phyloP scores from a whole-genome alignment of 2,329 filamentous ascomycete genomes.

The Cordyceps sp. region DNA sequence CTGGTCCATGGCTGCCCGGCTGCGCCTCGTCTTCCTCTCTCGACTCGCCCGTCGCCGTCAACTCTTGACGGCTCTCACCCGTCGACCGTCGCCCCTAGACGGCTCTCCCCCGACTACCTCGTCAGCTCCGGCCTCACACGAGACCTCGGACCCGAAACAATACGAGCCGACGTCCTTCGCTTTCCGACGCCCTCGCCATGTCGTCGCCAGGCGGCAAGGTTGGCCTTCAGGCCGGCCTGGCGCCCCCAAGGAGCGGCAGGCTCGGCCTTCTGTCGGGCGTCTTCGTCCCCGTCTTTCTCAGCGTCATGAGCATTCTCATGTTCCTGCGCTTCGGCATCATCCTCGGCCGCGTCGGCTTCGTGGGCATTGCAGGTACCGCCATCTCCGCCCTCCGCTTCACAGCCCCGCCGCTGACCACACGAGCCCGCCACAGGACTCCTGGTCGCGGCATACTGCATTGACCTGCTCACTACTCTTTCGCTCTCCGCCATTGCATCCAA shows the following conservation, averaged over 20 bases:
- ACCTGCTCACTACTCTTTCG: conserved; percentile 72
- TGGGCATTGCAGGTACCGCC: conserved; percentile 68
- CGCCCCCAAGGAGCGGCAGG: conserved; percentile 34
- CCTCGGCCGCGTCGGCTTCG: conserved; percentile 59
- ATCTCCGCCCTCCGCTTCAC: conserved; percentile 9
- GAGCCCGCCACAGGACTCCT: conserved; percentile 40
- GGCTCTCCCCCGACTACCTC: no score
- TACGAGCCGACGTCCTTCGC: no score
- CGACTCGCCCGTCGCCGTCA: neutral
- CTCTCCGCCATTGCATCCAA: conserved; percentile 83
- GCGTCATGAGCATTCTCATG: conserved; percentile 83
- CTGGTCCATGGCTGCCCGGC: neutral
- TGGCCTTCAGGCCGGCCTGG: conserved; percentile 13
- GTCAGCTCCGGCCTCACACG: no score
- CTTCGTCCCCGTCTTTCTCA: conserved; percentile 77
- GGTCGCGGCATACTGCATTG: conserved; percentile 58
- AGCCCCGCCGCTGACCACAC: neutral
- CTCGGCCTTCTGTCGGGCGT: conserved; percentile 64
- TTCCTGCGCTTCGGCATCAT: conserved; percentile 80
- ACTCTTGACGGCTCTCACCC: no score
- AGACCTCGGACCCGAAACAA: no score
- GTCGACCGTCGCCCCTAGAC: no score
- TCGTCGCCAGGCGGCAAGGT: conserved; percentile 4
- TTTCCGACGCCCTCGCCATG: neutral
- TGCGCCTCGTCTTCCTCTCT: neutral